Conservation (phyloP, 768 basidiomycete genomes). For the Agaricus bisporus region DNA sequence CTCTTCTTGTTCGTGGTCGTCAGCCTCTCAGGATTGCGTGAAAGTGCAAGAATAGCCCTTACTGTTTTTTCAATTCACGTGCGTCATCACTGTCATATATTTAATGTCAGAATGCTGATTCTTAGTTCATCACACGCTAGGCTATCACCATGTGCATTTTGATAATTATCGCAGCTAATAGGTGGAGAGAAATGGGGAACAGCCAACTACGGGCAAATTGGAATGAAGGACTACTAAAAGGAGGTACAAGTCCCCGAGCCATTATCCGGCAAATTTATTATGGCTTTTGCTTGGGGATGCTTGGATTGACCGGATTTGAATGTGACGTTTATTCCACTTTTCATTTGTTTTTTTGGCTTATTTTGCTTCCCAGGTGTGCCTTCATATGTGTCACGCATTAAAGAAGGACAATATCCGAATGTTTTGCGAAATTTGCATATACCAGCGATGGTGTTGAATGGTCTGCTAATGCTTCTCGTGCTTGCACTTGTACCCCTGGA, state of each 20-base stretch:
- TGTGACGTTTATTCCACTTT: constrained; percentile 29
- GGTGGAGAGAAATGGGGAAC: constrained; percentile 48
- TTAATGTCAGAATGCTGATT: constrained; percentile 2
- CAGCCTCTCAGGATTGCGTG: constrained; percentile 53
- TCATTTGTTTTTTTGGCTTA: neutral
- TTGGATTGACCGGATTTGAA: constrained; percentile 70
- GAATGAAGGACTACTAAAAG: constrained; percentile 27
- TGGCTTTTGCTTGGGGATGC: constrained; percentile 65
- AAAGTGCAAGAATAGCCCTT: constrained; percentile 57
- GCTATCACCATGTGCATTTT: constrained; percentile 50
- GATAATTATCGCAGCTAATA: constrained; percentile 39
- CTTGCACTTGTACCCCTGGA: constrained; percentile 53
- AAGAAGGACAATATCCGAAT: constrained; percentile 44
- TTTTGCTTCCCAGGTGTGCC: constrained; percentile 39
- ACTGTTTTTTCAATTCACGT: constrained; percentile 57
- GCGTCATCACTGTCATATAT: constrained; percentile 14
- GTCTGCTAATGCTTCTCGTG: constrained; percentile 51
- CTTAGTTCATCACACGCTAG: constrained; percentile 23
- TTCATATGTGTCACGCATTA: constrained; percentile 58
- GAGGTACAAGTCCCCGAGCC: constrained; percentile 20
- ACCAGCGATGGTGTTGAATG: constrained; percentile 51
- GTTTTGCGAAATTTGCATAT: constrained; percentile 64
- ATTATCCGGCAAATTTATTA: constrained; percentile 48
- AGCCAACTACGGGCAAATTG: constrained; percentile 50
- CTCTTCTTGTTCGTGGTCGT: constrained; percentile 47